These are phyloP conservation scores for Linderniella brevidens DNA, from an alignment of 257 asterid species.

Conservation along the genomic window DNA sequence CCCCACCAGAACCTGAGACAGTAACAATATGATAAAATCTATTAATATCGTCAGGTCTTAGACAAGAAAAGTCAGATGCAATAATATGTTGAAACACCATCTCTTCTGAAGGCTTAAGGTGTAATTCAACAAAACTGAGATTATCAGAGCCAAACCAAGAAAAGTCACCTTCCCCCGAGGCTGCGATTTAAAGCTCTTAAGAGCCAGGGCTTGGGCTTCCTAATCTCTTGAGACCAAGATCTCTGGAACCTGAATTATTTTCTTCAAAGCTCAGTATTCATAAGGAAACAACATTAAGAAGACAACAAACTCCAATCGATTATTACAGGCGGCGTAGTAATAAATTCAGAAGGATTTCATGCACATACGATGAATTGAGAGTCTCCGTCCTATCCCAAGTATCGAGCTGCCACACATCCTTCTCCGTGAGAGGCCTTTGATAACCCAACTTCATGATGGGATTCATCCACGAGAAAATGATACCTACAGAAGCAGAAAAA, in stretches of 20 bases:
- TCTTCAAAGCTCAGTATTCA: slow-evolving; percentile 3
- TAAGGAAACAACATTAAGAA: not conserved
- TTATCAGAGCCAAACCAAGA: slow-evolving; percentile 6
- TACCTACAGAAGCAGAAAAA: slow-evolving; percentile 22
- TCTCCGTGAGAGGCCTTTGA: slow-evolving; percentile 81
- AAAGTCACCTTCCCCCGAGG: slow-evolving; percentile 85
- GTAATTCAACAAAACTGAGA: slow-evolving; percentile 10
- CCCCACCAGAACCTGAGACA: slow-evolving; percentile 94
- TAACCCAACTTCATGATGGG: slow-evolving; percentile 78
- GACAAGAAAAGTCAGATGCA: too few relatives aligned
- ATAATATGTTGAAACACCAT: too few relatives aligned
- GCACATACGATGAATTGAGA: slow-evolving; percentile 52
- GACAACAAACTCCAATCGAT: too few relatives aligned
- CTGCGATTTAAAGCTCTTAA: slow-evolving; percentile 73
- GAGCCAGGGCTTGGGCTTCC: slow-evolving; percentile 80
- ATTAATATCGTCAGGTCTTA: slow-evolving; percentile 1
- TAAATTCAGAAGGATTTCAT: slow-evolving; percentile 5
- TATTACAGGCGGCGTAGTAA: too few relatives aligned
- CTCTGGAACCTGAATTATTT: slow-evolving; percentile 58
- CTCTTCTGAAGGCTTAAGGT: too few relatives aligned
- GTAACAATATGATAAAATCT: slow-evolving; percentile 7
- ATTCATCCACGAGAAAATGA: slow-evolving; percentile 66
- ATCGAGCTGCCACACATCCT: slow-evolving; percentile 97
- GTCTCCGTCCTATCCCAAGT: slow-evolving; percentile 88
- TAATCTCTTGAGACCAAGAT: slow-evolving; percentile 74